Percentiles rank a stretch among this genome's conserved stretches.
phyloP scores from a whole-genome alignment of 805 yeast species.

The Saccharomycopsis sp. region DNA sequence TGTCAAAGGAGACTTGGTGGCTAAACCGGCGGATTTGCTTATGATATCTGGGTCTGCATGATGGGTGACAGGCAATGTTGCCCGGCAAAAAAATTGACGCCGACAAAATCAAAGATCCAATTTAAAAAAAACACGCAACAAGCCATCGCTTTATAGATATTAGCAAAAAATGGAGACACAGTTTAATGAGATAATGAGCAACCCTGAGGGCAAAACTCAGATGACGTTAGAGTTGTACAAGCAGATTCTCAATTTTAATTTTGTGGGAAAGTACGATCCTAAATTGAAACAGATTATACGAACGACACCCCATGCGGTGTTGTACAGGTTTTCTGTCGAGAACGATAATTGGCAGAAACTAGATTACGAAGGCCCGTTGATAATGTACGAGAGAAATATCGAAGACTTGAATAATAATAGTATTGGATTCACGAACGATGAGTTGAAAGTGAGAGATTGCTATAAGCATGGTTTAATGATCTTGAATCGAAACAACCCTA shows the following conservation, averaged over 20 bases:
- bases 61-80: too few species aligned
- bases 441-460: slow-evolving; percentile 25
- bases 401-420: slow-evolving; percentile 24
- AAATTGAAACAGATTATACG: slow-evolving; percentile 58
- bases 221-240: slow-evolving; percentile 53
- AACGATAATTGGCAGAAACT: slow-evolving; percentile 62
- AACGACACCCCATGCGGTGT: slow-evolving; percentile 64
- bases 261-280: slow-evolving; percentile 72
- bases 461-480: slow-evolving; percentile 65
- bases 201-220: slow-evolving; percentile 2
- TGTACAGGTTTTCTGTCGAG: slow-evolving; percentile 53
- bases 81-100: too few species aligned
- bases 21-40: too few species aligned
- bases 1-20: too few species aligned
- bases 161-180: background rate
- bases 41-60: too few species aligned
- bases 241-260: slow-evolving; percentile 66
- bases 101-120: background rate
- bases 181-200: background rate
- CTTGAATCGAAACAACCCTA: slow-evolving; percentile 60
- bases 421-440: slow-evolving; percentile 6
- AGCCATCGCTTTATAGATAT: background rate
- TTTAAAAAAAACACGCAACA: background rate
- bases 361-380: slow-evolving; percentile 64
- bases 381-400: slow-evolving; percentile 50